Conservation (phyloP, 352 stramenopile species). For the Phytopythium vexans region DNA sequence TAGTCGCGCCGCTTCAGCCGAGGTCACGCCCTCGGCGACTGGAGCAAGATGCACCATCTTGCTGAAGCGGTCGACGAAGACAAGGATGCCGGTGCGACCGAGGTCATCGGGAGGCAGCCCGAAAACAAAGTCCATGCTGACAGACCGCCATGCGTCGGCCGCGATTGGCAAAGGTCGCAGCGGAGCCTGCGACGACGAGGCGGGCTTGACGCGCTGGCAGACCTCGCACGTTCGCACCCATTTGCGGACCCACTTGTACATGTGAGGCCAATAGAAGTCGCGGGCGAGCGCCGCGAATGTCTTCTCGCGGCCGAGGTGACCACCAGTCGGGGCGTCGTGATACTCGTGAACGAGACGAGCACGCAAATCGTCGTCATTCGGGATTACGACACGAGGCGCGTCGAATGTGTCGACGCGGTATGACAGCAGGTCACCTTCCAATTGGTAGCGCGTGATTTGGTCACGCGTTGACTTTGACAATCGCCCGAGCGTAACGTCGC, state of each 20-base stretch:
- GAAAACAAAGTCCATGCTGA: constrained; percentile 17
- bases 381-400: constrained; percentile 6
- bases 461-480: too few species aligned
- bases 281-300: constrained; percentile 9
- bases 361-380: constrained; percentile 7
- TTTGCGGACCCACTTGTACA: constrained; percentile 22
- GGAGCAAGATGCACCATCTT: too few species aligned
- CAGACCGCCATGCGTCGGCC: constrained; percentile 3
- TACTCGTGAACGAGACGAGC: constrained; percentile 12
- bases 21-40: too few species aligned
- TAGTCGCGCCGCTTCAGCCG: too few species aligned
- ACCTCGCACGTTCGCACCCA: constrained; percentile 11
- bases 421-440: too few species aligned
- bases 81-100: too few species aligned
- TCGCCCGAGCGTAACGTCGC: too few species aligned
- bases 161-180: constrained; percentile 10
- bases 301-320: constrained; percentile 18
- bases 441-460: too few species aligned
- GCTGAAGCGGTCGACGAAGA: too few species aligned
- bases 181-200: constrained; percentile 4
- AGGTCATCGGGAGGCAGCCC: too few species aligned
- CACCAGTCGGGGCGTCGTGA: constrained; percentile 8
- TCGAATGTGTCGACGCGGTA: too few species aligned
- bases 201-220: constrained; percentile 15
- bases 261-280: constrained; percentile 16